phyloP scores from a whole-genome alignment of 2,329 filamentous ascomycete species.

The Trichothecium sympodiale region DNA sequence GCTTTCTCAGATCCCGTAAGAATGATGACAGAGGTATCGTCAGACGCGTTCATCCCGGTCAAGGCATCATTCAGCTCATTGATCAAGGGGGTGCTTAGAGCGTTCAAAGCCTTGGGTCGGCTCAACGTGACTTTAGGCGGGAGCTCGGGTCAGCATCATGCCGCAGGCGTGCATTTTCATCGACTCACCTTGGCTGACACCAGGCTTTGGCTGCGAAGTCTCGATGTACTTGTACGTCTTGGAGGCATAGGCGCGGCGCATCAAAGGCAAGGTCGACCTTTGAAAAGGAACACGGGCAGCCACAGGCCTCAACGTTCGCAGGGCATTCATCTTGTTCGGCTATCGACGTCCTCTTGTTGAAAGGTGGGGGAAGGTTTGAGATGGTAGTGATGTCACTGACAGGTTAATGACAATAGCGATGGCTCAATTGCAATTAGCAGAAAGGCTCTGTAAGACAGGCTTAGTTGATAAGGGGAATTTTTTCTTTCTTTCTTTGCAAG shows the following conservation, averaged over 20 bases:
- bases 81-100: slow-evolving; percentile 83
- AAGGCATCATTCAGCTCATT: slow-evolving; percentile 77
- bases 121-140: slow-evolving; percentile 71
- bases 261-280: slow-evolving; percentile 42
- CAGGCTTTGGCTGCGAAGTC: slow-evolving; percentile 72
- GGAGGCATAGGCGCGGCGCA: slow-evolving; percentile 42
- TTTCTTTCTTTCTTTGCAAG: neutral
- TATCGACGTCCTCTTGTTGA: neutral
- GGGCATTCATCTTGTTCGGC: slow-evolving; percentile 32
- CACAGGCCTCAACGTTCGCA: slow-evolving; percentile 49
- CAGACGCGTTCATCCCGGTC: slow-evolving; percentile 55
- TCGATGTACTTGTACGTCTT: slow-evolving; percentile 69
- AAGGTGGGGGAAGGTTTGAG: neutral
- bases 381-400: neutral
- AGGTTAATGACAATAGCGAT: slow-evolving; percentile 5
- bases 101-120: slow-evolving; percentile 91
- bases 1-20: slow-evolving; percentile 83
- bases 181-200: slow-evolving; percentile 71
- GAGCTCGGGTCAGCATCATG: slow-evolving; percentile 4
- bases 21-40: slow-evolving; percentile 63
- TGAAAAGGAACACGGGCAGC: slow-evolving; percentile 35
- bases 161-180: neutral
- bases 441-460: too few relatives aligned
- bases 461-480: slow-evolving; percentile 4
- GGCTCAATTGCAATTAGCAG: too few relatives aligned